phyloP scores from a whole-genome alignment of 2,329 filamentous ascomycete species.

The Huntiella abstrusa region DNA sequence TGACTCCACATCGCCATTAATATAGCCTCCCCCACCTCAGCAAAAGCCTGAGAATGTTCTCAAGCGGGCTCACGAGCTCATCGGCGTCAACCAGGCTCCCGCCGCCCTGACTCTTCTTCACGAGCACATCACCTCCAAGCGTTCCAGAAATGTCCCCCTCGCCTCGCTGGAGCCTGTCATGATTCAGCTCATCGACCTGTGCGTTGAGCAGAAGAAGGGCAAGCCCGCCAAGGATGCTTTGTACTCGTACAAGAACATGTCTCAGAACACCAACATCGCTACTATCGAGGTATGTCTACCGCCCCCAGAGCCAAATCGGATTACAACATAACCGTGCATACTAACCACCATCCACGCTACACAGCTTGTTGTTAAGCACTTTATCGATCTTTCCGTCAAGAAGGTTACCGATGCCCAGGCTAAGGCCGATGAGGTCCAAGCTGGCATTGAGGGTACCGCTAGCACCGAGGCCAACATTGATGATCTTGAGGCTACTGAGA shows the following conservation, averaged over 20 bases:
- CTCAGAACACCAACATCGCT: slow-evolving; percentile 94
- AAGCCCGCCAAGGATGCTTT: slow-evolving; percentile 97
- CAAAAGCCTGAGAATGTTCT: slow-evolving; percentile 98
- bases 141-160: slow-evolving; percentile 93
- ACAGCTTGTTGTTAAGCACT: slow-evolving; percentile 82
- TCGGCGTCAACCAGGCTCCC: slow-evolving; percentile 83
- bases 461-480: slow-evolving; percentile 56
- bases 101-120: slow-evolving; percentile 89
- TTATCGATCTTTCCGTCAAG: slow-evolving; percentile 89
- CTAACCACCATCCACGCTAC: not conserved
- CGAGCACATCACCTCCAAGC: slow-evolving; percentile 97
- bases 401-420: slow-evolving; percentile 92
- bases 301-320: not conserved
- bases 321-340: not conserved
- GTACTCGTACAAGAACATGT: slow-evolving; percentile 99
- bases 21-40: slow-evolving; percentile 81
- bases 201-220: slow-evolving; percentile 92
- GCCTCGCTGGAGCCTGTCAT: slow-evolving; percentile 93
- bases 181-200: slow-evolving; percentile 91
- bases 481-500: slow-evolving; percentile 92
- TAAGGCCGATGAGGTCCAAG: slow-evolving; percentile 91
- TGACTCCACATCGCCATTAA: not conserved
- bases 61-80: slow-evolving; percentile 95
- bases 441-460: slow-evolving; percentile 53
- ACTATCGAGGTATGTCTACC: slow-evolving; percentile 59